These are phyloP conservation scores for Diplodia seriata DNA, from an alignment of 2,329 filamentous ascomycete genomes.

Conservation along the genomic window DNA sequence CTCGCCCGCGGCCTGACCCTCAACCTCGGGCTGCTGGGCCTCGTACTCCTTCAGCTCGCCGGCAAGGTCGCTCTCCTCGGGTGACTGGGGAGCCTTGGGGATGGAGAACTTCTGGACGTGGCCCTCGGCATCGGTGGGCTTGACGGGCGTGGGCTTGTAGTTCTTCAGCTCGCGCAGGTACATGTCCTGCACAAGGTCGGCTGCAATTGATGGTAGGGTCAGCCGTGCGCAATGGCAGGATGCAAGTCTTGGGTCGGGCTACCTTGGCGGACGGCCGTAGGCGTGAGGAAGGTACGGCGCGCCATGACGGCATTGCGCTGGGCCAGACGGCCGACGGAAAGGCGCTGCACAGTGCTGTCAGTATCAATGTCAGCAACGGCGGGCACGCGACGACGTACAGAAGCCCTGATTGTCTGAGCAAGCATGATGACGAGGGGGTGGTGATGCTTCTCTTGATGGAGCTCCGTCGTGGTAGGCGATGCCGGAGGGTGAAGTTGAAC, in stretches of 20 bases:
- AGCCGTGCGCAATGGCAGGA: constrained; percentile 34
- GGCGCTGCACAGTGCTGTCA: constrained; percentile 56
- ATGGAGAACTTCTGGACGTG: constrained; percentile 87
- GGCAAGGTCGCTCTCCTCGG: constrained; percentile 93
- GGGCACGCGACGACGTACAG: constrained; percentile 53
- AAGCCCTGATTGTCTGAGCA: constrained; percentile 67
- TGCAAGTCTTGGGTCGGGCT: constrained; percentile 39
- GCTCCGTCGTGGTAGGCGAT: constrained; percentile 35
- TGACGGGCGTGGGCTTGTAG: constrained; percentile 87
- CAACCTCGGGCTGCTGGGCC: constrained; percentile 89
- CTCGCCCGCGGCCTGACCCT: constrained; percentile 74
- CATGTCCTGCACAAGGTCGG: constrained; percentile 96
- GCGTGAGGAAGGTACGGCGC: constrained; percentile 69
- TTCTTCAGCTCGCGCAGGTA: constrained; percentile 95
- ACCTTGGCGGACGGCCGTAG: constrained; percentile 68
- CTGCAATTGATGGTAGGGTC: constrained; percentile 56
- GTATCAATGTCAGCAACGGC: constrained; percentile 9
- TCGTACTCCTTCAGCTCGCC: constrained; percentile 94
- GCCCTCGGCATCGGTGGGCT: constrained; percentile 85
- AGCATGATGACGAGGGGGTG: constrained; percentile 58
- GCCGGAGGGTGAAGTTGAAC: constrained; percentile 30
- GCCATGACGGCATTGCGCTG: constrained; percentile 63
- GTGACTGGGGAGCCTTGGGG: constrained; percentile 82
- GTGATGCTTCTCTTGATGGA: constrained; percentile 32
- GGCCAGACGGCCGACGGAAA: constrained; percentile 66